These are phyloP conservation scores for Ceratocystis smalleyi DNA, from an alignment of 2,329 filamentous ascomycete species.

Conservation along the genomic window DNA sequence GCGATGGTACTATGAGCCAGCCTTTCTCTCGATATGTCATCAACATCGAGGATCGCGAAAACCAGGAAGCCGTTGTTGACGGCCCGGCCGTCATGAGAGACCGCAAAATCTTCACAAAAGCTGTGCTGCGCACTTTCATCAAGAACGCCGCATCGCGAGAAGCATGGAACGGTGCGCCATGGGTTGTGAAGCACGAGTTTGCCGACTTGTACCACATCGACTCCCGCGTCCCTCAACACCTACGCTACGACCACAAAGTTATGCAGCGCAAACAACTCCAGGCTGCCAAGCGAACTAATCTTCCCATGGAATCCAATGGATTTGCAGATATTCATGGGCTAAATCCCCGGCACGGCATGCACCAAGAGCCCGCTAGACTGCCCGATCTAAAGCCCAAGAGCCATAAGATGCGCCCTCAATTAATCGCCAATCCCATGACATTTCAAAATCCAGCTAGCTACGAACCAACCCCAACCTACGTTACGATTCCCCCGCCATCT, in stretches of 20 bases:
- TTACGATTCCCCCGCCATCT: slow-evolving; percentile 13
- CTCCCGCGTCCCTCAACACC: slow-evolving; percentile 66
- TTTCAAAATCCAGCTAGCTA: slow-evolving; percentile 12
- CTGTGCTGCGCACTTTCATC: slow-evolving; percentile 82
- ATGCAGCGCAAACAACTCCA: slow-evolving; percentile 60
- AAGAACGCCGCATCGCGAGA: slow-evolving; percentile 88
- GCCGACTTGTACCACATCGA: slow-evolving; percentile 75
- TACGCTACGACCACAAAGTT: slow-evolving; percentile 66
- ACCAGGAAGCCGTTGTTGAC: slow-evolving; percentile 63
- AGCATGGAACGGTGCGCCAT: slow-evolving; percentile 89
- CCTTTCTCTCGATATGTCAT: slow-evolving; percentile 72
- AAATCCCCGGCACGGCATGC: slow-evolving; percentile 23
- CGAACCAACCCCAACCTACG: slow-evolving; percentile 15
- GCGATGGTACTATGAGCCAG: slow-evolving; percentile 54
- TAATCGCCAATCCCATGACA: slow-evolving; percentile 12
- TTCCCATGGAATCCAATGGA: slow-evolving; percentile 31
- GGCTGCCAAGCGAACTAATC: slow-evolving; percentile 45
- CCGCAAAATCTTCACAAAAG: slow-evolving; percentile 84
- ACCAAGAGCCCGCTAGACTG: slow-evolving; percentile 39
- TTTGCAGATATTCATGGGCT: slow-evolving; percentile 17
- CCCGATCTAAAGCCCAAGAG: slow-evolving; percentile 61
- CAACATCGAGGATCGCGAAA: slow-evolving; percentile 49
- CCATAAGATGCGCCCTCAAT: slow-evolving; percentile 17
- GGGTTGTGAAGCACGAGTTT: slow-evolving; percentile 79
- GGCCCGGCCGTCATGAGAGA: slow-evolving; percentile 73